Base-by-base conservation (phyloP, 768 basidiomycete species). In the Tulasnella sp. region DNA sequence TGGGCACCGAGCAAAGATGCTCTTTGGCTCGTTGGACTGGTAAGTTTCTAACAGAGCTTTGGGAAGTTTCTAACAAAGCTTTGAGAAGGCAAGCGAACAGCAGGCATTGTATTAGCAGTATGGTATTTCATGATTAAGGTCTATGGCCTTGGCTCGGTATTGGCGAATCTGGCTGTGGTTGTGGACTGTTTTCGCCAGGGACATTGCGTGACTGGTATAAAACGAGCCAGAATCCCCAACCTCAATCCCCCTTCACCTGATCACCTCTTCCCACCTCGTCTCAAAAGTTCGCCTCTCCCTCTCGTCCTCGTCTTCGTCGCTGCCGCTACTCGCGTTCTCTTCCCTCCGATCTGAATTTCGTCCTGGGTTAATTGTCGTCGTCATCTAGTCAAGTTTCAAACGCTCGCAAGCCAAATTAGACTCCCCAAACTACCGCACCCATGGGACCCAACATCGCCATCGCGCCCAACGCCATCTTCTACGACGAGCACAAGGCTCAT, bases 391-490 rank as follows among this genome's bases (percentile, higher is more conserved):
- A 59, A 59, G 52, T 59, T 59, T 59, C 52, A 59, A 59, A 59
- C 52, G 11, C 29, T 29, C 4, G 16, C 40, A 9, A n/a, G 52
- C 52, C 52, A 59, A 59, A 59, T 59, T 59, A 59, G 52, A 59
- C 52, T 59, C 22, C 29, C 29, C 52, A n/a, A 37, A 67, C 39
- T 40, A 65, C 64, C 64, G 22, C 39, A 17, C 22, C 67, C 39
- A 72, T 72, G 71, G 52, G 52, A 52, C 52, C 59, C 35, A 63
- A 63, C 36, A 74, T 74, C 40, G 71, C 63, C 6, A 74, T 63
- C 26, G 73, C 73, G 22, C 62, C 73, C 32, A 66, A 63, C 64
- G 73, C 73, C 26, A 63, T 37, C 26, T 74, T 74, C 32, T 74
- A 64, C 72, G 73, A 74, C 41, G 62, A 74, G 6, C 72, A 74